Evolutionary conservation across 495 filamentous ascomycete species (phyloP), one percentile per base, ranked within the genome.

Genomic region (Apodospora peruviana): DNA sequence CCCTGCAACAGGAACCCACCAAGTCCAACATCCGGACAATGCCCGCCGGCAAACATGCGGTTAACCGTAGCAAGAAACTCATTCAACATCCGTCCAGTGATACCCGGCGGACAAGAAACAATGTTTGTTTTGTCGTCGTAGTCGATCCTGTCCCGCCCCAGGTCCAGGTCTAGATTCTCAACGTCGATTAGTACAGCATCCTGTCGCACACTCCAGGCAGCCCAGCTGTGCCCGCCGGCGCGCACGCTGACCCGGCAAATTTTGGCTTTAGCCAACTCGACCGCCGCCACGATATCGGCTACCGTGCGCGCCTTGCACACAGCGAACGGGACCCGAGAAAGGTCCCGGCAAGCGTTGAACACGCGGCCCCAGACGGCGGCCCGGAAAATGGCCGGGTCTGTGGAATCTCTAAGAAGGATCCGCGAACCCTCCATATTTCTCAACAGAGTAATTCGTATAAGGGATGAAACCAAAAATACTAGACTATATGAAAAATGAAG

Each of bases 11-110:
- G 54, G 46, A 79, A 80, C 0, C 77, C 78, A 4, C 78, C 78
- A 9, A 81, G 47, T 1, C 75, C 78, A 19, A 80, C 77, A 55
- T 79, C 75, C 4, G 77, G 77, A 54, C 76, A 80, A 57, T 81
- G 78, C 0, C 76, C 77, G 1, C 69, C 76, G 3, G 64, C 65
- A 57, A 79, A 80, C 62, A 77, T 69, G 19, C 66, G 47, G 0
- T 52, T 39, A 20, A 24, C 34, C 0, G 9, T 17, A 3, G 22
- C 39, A 23, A 81, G 53, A 36, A 57, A 57, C 0, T 50, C 57
- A 55, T 76, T 78, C 8, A 79, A 52, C 46, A 69, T 60, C 14
- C 47, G 44, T 0, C 74, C 73, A 4, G 74, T 79, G 11, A 64
- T 61, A 22, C 70, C 72, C 1, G 75, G 69, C 5, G 75, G 68